Evolutionary conservation across 2,329 filamentous ascomycete species (phyloP), one percentile per base, ranked within the genome.

Genomic region (Pseudogymnoascus sp.): DNA sequence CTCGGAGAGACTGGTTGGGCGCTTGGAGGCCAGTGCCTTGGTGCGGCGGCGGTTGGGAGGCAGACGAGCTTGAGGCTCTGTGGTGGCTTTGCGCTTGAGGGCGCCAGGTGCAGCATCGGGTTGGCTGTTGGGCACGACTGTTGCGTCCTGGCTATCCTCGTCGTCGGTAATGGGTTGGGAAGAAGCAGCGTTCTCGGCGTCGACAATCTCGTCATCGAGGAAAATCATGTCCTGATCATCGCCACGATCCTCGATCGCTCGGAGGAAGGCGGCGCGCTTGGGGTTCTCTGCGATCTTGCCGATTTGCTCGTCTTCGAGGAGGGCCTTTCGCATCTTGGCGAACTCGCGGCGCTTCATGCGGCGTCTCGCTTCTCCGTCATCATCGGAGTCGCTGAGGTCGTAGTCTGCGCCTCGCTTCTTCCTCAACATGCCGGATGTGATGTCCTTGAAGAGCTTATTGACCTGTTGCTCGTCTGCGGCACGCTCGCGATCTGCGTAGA

Each of bases 381-480:
- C 93, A 68, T 97, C 93, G 2, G 91, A 93, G 73, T 97, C 94
- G 4, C 91, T 92, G 21, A 96, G 83, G 69, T 93, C 90, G 66
- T 92, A 87, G 69, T 92, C 89, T 72, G 90, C 82, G 66, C 88
- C 89, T 72, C 84, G 87, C 73, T 95, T 93, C 66, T 91, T 88
- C 10, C 92, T 88, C 60, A 99, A 82, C 74, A 86, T 88, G 60
- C 94, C 94, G 11, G 89, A 95, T 4, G 91, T 94, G 70, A 99
- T 88, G 72, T 97, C 93, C 69, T 90, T 92, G 80, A 94, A 91
- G 61, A 99, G 83, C 77, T 94, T 94, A 70, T 92, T 89, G 12
- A 97, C 88, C 68, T 90, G 86, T 69, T 93, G 91, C 74, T 96
- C 92, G 70, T 97, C 91, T 38, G 84, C 84, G 38, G 82, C 85